Conservation (phyloP, 805 yeast genomes). For the Kodamaea jinghongensis region DNA sequence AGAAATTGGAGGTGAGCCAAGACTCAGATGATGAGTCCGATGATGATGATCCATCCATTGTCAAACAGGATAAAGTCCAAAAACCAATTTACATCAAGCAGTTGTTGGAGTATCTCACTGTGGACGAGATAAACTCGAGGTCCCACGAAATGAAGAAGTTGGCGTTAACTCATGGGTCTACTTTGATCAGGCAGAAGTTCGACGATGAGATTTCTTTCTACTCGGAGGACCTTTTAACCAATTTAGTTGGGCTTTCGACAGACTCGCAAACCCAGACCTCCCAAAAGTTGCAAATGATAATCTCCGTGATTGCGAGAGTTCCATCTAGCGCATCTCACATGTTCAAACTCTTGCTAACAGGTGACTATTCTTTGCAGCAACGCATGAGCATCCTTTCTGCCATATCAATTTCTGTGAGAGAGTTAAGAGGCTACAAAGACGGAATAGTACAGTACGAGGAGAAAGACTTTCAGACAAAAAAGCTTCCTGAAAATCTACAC, state of each 20-base stretch:
- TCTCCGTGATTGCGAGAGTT: constrained; percentile 58
- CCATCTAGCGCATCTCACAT: constrained; percentile 44
- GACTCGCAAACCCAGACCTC: constrained; percentile 61
- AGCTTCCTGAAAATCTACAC: constrained; percentile 50
- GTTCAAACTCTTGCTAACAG: constrained; percentile 50
- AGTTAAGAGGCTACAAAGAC: constrained; percentile 63
- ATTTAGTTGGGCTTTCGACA: constrained; percentile 55
- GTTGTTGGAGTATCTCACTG: constrained; percentile 53
- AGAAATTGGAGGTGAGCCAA: neutral
- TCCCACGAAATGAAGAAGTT: constrained; percentile 48
- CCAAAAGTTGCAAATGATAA: constrained; percentile 60
- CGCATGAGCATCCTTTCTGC: constrained; percentile 67
- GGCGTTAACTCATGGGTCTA: constrained; percentile 53
- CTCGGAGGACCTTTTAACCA: constrained; percentile 50
- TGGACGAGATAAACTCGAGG: constrained; percentile 42
- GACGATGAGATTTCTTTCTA: constrained; percentile 62
- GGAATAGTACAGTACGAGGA: constrained; percentile 31
- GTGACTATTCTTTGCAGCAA: constrained; percentile 81
- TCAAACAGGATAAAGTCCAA: constrained; percentile 31
- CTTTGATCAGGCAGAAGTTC: constrained; percentile 65
- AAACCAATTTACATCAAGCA: constrained; percentile 74
- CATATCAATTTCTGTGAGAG: constrained; percentile 69
- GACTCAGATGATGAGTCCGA: constrained; percentile 26
- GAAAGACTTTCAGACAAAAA: constrained; percentile 33
- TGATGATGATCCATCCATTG: constrained; percentile 52